Conservation (phyloP, 2,329 filamentous ascomycete species). For the Neopestalotiopsis rosae region DNA sequence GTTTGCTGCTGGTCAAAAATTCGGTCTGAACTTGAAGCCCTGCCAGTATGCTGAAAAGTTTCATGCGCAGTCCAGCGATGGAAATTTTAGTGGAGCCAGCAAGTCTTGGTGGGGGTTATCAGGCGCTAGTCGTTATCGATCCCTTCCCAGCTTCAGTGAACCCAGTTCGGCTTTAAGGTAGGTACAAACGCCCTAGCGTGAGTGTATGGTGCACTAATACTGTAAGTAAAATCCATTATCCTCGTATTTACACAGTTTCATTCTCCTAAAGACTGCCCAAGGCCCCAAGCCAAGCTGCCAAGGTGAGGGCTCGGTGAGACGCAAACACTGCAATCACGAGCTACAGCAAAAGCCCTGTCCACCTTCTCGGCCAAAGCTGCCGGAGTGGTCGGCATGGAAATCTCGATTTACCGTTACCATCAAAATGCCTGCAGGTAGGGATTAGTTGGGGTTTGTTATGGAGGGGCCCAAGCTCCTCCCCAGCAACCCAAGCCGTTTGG, state of each 20-base stretch:
- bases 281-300: not conserved
- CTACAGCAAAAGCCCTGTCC: not conserved
- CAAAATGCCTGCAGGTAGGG: not conserved
- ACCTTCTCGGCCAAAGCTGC: not conserved
- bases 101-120: slow-evolving; percentile 5
- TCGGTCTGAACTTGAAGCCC: not conserved
- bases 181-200: not conserved
- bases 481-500: not conserved
- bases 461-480: slow-evolving; percentile 3
- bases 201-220: not conserved
- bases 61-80: not conserved
- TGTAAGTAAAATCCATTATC: not conserved
- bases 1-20: too few species aligned
- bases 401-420: not conserved
- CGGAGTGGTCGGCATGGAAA: not conserved
- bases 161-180: not conserved
- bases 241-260: not conserved
- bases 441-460: not conserved
- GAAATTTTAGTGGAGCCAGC: slow-evolving; percentile 15
- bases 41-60: slow-evolving; percentile 4
- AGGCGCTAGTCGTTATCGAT: too few species aligned
- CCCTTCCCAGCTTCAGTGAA: not conserved
- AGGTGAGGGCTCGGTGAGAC: not conserved
- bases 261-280: not conserved
- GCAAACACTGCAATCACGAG: not conserved